Evolutionary conservation across 345 rosid genomes (phyloP).

Genomic region (Eucalyptus lansdowneana): DNA sequence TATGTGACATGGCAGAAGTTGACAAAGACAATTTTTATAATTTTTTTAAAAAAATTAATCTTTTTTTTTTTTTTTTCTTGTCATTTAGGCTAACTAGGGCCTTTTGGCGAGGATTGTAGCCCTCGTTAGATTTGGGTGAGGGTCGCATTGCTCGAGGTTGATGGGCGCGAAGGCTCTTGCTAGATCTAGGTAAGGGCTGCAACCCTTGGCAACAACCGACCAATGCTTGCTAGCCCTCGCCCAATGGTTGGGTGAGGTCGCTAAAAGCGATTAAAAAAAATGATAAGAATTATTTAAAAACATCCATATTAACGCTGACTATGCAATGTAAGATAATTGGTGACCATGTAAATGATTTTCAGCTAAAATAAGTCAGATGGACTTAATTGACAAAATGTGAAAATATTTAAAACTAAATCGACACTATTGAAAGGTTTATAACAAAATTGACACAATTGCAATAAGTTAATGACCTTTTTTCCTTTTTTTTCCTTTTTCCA

Average conservation of each 20-base stretch:
- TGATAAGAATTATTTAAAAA: too few relatives aligned
- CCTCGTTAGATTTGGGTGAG: neutral
- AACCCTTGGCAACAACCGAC: rapidly evolving
- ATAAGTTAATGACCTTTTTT: too few relatives aligned
- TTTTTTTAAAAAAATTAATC: too few relatives aligned
- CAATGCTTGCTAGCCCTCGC: rapidly evolving
- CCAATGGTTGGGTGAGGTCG: neutral
- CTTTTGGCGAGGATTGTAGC: neutral
- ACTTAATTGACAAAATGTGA: neutral
- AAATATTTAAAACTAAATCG: too few relatives aligned
- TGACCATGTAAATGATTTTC: too few relatives aligned
- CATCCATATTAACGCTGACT: too few relatives aligned
- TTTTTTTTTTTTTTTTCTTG: too few relatives aligned
- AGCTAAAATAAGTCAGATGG: neutral
- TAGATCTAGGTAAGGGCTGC: neutral
- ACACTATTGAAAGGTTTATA: rapidly evolving
- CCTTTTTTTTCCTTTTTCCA: too few relatives aligned
- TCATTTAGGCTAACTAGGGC: neutral
- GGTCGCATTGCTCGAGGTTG: rapidly evolving
- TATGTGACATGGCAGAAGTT: neutral
- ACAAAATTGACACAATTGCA: too few relatives aligned
- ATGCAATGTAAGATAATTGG: too few relatives aligned
- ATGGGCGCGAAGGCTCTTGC: rapidly evolving
- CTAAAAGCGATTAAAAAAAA: neutral
- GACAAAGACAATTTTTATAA: too few relatives aligned